Percentiles rank a stretch among this genome's conserved stretches.
These are phyloP conservation scores for Amesomyces nigricolor DNA, from an alignment of 2,329 filamentous ascomycete genomes.

Conservation along the genomic window DNA sequence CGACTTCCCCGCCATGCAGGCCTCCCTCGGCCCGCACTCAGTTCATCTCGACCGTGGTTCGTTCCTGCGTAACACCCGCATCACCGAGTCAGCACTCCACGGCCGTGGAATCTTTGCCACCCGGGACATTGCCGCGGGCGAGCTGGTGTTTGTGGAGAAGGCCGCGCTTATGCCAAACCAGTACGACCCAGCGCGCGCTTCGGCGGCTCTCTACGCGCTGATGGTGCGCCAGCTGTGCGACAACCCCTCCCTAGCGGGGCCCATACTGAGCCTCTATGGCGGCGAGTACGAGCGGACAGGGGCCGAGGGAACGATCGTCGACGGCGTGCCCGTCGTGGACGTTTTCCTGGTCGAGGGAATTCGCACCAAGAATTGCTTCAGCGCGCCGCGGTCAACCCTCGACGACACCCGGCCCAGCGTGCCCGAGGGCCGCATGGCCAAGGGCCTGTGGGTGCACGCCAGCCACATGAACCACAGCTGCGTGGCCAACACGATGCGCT, in stretches of 20 bases:
- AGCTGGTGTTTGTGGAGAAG: conserved; percentile 40
- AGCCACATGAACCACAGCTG: conserved; percentile 31
- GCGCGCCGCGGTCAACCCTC: conserved; percentile 30
- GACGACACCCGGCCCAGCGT: conserved; percentile 27
- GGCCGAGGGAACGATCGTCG: conserved; percentile 30
- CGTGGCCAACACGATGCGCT: conserved; percentile 30
- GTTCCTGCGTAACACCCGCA: conserved; percentile 31
- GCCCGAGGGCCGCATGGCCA: conserved; percentile 19
- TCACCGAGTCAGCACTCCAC: conserved; percentile 31
- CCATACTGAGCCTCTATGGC: conserved; percentile 32
- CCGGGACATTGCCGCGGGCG: conserved; percentile 33
- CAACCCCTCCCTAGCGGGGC: conserved; percentile 34
- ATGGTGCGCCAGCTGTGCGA: conserved; percentile 36
- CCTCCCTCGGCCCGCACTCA: conserved; percentile 16
- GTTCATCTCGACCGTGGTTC: conserved; percentile 32
- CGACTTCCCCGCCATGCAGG: conserved; percentile 29
- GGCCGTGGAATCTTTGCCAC: conserved; percentile 41
- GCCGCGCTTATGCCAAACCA: conserved; percentile 38
- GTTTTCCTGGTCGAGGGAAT: conserved; percentile 37
- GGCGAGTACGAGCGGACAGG: conserved; percentile 29
- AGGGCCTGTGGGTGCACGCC: conserved; percentile 30
- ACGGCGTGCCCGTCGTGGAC: conserved; percentile 35
- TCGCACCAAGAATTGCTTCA: conserved; percentile 39
- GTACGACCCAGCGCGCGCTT: conserved; percentile 36
- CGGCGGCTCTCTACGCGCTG: conserved; percentile 39